phyloP scores from a whole-genome alignment of 2,329 filamentous ascomycete genomes.

The Zymoseptoria tritici region DNA sequence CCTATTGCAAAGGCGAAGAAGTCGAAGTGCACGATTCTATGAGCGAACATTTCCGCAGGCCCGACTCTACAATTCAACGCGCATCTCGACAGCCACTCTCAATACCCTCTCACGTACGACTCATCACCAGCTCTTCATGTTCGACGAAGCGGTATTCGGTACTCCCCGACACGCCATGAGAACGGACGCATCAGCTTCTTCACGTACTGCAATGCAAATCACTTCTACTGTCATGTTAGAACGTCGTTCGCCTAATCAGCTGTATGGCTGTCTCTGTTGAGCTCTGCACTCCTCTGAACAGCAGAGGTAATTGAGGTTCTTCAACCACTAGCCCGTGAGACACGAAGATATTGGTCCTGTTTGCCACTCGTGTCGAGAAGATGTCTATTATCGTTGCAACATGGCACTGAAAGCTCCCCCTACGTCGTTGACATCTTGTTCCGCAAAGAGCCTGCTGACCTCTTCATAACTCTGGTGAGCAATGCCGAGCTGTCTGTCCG shows the following conservation, averaged over 20 bases:
- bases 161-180: constrained; percentile 14
- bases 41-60: constrained; percentile 5
- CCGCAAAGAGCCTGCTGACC: too few relatives aligned
- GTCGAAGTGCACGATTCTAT: constrained; percentile 64
- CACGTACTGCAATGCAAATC: neutral
- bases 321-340: too few relatives aligned
- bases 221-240: neutral
- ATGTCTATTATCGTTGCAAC: too few relatives aligned
- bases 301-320: too few relatives aligned
- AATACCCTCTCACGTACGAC: neutral
- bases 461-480: too few relatives aligned
- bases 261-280: too few relatives aligned
- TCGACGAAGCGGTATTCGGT: neutral
- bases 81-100: neutral
- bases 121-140: neutral
- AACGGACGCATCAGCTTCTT: neutral
- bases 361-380: too few relatives aligned
- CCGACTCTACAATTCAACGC: neutral
- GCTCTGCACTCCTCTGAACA: too few relatives aligned
- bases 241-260: neutral
- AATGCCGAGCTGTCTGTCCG: too few relatives aligned
- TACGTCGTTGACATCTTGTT: too few relatives aligned
- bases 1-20: constrained; percentile 55
- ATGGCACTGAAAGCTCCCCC: too few relatives aligned
- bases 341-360: too few relatives aligned